Base-by-base conservation (phyloP, 2,329 filamentous ascomycete genomes). In the Aspergillus pseudoglaucus region DNA sequence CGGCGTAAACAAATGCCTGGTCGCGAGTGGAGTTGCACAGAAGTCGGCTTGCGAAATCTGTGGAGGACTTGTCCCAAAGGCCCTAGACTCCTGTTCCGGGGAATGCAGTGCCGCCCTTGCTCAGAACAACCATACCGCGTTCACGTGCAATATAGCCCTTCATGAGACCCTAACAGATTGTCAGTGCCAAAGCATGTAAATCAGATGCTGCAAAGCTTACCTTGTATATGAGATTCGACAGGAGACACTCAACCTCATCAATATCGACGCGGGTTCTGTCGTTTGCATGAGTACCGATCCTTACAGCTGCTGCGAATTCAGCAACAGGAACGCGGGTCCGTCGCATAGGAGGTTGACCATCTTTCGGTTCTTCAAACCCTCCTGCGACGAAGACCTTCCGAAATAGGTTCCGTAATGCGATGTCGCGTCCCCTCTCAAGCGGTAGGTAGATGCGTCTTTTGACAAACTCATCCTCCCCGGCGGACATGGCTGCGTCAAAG, bases 201-300 rank as follows among this genome's bases (percentile, higher is more conserved):
- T 15, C 17, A 40, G 15, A 37, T 30, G 25, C 25, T 40, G 17
- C 39, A n/a, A 18, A 47, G 70, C 75, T 51, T 70, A 95, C 91
- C 82, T 97, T 98, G 76, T 97, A 98, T 53, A 98, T 95, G 80
- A 96, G 88, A 65, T 96, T 97, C 23, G 93, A 89, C 61, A 98
- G 65, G 59, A 96, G 73, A 67, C 93, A 98, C 69, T 98, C 94
- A 3, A 97, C 90, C 69, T 98, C 93, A 63, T 98, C 94, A 27
- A 80, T 78, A 59, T 96, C 93, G 30, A 94, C 75, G 30, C 76
- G 71, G 62, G 87, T 70, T 60, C 74, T 68, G 52, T 69, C 63
- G 55, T 72, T 63, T 2, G 67, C 64, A 44, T 68, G 65, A 55
- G 80, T 84, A 45, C 83, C 84, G 59, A 95, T 77, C 61, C 84